Conservation (phyloP, 2,329 filamentous ascomycete genomes). For the Alternaria ventricosa region DNA sequence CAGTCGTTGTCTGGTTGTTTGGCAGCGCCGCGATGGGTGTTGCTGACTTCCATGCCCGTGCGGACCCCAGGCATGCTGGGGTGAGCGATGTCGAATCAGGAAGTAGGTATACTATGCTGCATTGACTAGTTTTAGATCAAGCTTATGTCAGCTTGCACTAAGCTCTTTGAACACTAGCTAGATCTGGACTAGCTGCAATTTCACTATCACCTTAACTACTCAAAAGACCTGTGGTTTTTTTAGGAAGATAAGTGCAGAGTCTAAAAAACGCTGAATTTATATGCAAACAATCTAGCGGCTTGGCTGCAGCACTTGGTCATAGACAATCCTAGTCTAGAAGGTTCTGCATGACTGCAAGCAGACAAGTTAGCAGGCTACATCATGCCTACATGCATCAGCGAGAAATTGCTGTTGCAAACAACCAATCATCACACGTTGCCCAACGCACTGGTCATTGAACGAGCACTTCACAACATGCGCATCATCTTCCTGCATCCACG, state of each 20-base stretch:
- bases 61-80: background rate
- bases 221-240: background rate
- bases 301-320: background rate
- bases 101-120: background rate
- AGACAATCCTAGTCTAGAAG: background rate
- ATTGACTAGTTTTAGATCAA: background rate
- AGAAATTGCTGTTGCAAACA: background rate
- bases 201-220: background rate
- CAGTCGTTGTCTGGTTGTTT: background rate
- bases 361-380: background rate
- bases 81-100: background rate
- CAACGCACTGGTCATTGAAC: background rate
- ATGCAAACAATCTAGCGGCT: background rate
- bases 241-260: background rate
- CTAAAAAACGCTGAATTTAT: background rate
- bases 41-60: constrained; percentile 16
- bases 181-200: background rate
- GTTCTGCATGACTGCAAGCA: background rate
- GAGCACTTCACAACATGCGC: background rate
- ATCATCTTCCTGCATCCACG: background rate
- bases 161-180: background rate
- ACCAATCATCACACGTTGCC: background rate
- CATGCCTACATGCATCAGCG: background rate
- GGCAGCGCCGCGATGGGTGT: background rate
- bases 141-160: background rate